A percentile compares a stretch with the other conserved stretches of the same genome.
Evolutionary conservation across 345 rosid genomes (phyloP).

Genomic region (Rubroshorea leprosula): DNA sequence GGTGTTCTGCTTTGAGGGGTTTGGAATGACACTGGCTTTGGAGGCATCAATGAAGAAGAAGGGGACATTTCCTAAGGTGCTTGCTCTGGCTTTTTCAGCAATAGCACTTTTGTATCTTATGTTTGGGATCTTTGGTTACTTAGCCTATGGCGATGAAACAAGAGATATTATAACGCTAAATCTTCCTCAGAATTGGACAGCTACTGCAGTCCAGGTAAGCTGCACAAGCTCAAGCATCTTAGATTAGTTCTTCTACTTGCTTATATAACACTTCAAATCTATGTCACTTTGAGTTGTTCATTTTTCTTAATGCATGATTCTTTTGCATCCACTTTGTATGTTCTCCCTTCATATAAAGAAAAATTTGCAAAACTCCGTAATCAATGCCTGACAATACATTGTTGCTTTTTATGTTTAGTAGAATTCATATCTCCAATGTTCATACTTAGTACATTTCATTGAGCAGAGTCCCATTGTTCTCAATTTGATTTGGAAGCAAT

Average conservation of each 20-base stretch:
- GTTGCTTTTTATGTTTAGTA: too few species aligned
- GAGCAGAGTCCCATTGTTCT: too few species aligned
- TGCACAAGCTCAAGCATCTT: not conserved
- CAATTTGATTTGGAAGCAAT: too few species aligned
- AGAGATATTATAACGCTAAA: slow-evolving; percentile 76
- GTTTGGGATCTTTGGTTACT: slow-evolving; percentile 79
- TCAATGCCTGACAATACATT: too few species aligned
- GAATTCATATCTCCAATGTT: too few species aligned
- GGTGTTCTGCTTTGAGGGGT: slow-evolving; percentile 89
- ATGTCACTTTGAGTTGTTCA: too few species aligned
- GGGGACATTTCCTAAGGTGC: slow-evolving; percentile 47
- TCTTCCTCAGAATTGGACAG: slow-evolving; percentile 69
- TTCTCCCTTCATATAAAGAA: too few species aligned
- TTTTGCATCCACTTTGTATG: too few species aligned
- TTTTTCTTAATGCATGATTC: too few species aligned
- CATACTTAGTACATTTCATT: too few species aligned
- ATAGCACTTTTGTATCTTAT: slow-evolving; percentile 55
- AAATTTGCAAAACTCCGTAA: too few species aligned
- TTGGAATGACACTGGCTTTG: slow-evolving; percentile 82
- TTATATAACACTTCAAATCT: not conserved
- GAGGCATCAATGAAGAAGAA: slow-evolving; percentile 80
- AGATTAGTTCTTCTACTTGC: not conserved
- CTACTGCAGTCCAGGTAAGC: slow-evolving; percentile 70
- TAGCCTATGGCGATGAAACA: slow-evolving; percentile 86
- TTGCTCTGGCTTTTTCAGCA: slow-evolving; percentile 57